Evolutionary conservation across 2,329 filamentous ascomycete species (phyloP), one percentile per base, ranked within the genome.

Genomic region (Cercospora zeina): DNA sequence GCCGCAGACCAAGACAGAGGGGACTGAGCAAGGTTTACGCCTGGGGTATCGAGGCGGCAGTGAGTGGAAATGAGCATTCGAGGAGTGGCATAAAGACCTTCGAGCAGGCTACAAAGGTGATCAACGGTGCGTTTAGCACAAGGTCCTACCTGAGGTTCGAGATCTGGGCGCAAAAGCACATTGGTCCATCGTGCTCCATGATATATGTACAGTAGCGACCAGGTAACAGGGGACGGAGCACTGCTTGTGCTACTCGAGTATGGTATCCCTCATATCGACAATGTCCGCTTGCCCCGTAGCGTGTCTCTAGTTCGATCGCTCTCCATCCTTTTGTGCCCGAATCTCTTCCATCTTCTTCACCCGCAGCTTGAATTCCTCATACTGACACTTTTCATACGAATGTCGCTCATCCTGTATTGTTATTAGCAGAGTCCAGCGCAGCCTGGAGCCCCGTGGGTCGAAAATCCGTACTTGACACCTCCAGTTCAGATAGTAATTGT

Each of bases 261-360:
- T 49, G 27, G 42, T 19, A 49, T 45, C 42, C 21, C 42, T 30
- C 11, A 14, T 49, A 49, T 49, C 42, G 42, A 14, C 21, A 14
- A 14, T 14, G 19, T 24, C 42, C 21, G 42, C 21, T 21, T 27
- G 13, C 24, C 42, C 21, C 27, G 21, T 27, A 21, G 42, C 42
- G 24, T 49, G 42, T 14, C 21, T n/a, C 39, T 45, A 96, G 80
- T 96, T 97, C 83, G 90, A 96, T 78, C 93, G 86, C 73, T 85
- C 87, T 65, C 91, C 92, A 62, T 81, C 86, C 85, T 96, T 96
- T 64, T 90, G 87, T 69, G 87, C 93, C 75, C 92, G 86, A 75
- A 99, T 80, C 82, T 99, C 93, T 73, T 97, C 87, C 95, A 99
- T 99, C 87, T 96, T 97, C 75, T 89, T 91, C 68, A 99, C 95